Evolutionary conservation across 2,329 filamentous ascomycete species (phyloP), one percentile per base, ranked within the genome.

Genomic region (Thelonectria rubi): DNA sequence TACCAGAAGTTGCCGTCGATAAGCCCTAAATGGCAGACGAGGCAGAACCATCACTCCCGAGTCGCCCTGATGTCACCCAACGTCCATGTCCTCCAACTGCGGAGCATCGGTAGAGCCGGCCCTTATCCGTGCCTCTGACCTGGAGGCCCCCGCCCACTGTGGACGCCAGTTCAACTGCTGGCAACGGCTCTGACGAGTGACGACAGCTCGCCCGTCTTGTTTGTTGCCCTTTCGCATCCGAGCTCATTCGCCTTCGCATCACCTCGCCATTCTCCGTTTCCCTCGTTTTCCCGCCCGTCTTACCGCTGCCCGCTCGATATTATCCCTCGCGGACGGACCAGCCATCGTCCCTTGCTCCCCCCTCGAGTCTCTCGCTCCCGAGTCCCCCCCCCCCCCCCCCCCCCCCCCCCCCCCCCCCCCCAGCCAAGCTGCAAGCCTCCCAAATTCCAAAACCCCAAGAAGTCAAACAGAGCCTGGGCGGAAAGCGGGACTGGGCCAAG

Each of bases 101-200:
- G 57, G 57, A 60, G 53, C 57, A 56, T 60, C 57, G 61, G 57
- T 63, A 60, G 57, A 58, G 61, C 61, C 61, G 57, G 61, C 51
- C n/a, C 51, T 24, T 46, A 40, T 20, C 37, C 55, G 39, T 56
- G 53, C 52, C 48, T 30, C 26, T 30, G 55, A 46, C 49, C 46
- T 47, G 40, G 24, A 47, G 21, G 54, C 30, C 37, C 53, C 52
- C 48, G 53, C 58, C 58, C 58, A 56, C 58, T 54, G 50, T 53
- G 32, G 42, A 42, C 49, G 56, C 50, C 50, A 17, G 32, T 37
- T 46, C 30, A 26, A 37, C 57, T 43, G 45, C 50, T 49, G 45
- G 57, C 57, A 59, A 59, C 50, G 50, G 45, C 21, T 49, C 21
- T 59, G 50, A 59, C 57, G 50, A 54, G 34, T 59, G 50, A 59